Percentiles rank a stretch among this genome's conserved stretches.
These are phyloP conservation scores for Populus tremula DNA, from an alignment of 345 rosid species.

Conservation along the genomic window DNA sequence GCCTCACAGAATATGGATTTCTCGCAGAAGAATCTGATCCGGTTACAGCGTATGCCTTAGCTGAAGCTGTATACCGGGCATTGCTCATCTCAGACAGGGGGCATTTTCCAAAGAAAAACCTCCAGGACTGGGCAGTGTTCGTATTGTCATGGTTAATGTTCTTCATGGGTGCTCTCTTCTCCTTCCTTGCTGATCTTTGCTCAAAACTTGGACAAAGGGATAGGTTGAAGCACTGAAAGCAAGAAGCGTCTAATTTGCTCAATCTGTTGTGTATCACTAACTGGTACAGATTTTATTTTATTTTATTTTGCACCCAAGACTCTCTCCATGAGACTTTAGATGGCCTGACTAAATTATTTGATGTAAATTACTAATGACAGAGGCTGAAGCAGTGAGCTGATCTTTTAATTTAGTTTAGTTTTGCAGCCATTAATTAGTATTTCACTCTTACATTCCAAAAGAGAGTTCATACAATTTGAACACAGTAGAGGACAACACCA, in stretches of 20 bases:
- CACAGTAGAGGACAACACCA: too few relatives aligned
- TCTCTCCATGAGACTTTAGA: background rate
- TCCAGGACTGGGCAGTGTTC: conserved; percentile 33
- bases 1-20: conserved; percentile 56
- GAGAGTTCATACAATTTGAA: background rate
- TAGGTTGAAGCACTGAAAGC: background rate
- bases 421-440: too few relatives aligned
- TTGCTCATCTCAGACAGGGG: conserved; percentile 51
- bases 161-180: conserved; percentile 35
- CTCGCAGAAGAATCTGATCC: conserved; percentile 55
- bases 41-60: conserved; percentile 39
- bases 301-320: background rate
- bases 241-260: background rate
- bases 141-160: conserved; percentile 35
- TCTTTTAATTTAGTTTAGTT: background rate
- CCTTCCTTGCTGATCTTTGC: conserved; percentile 43
- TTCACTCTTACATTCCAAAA: background rate
- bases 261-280: background rate
- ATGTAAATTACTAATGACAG: background rate
- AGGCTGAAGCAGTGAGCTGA: background rate
- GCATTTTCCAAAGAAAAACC: conserved; percentile 40
- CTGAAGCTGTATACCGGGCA: conserved; percentile 51
- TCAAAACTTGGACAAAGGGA: conserved; percentile 35
- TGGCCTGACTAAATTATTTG: background rate
- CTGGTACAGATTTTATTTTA: background rate